Evolutionary conservation across 108 stramenopile species (phyloP), one percentile per base, ranked within the genome.

Genomic region (Stephanodiscus triporus): DNA sequence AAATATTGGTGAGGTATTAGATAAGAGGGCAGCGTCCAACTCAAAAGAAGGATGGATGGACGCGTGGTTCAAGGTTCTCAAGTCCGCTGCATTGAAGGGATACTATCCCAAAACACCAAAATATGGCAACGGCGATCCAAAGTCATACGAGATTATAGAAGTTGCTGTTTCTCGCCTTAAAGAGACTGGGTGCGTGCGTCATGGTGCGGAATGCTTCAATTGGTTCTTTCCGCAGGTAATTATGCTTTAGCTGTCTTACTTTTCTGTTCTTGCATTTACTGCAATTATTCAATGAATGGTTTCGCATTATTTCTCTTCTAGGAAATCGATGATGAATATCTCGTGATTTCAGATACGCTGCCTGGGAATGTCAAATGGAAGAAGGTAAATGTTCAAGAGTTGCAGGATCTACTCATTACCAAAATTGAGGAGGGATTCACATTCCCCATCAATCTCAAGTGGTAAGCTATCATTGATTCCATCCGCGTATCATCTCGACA

Each of bases 181-280:
- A 8, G 62, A 66, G 11, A 78, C 72, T 14, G 88, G 88, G 17
- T 81, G 81, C 53, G 88, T 88, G 4, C 79, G 88, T 0, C 88
- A 88, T 59, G 88, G 88, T 23, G 85, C 88, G 4, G 88, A 88
- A 54, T 88, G 88, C 47, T 88, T 84, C 81, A 88, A 88, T 62
- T 84, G 67, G 63, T 84, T 82, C 57, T 88, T 88, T 56, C 88
- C 84, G 22, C 77, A 85, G 72, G 29, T 50, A 56, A 17, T 49
- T 30, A 9, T 36, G 32, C 20, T 19, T 9, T 29, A 26, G 23
- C 9, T 40, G 8, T 50, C 19, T 23, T 20, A 26, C 23, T 66
- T 16, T 23, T 27, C 49, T 66, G 42, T 29, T 49, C 13, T 26
- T 66, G 17, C 3, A 26, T 50, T 14, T 16, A 13, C 65, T 26